These are phyloP conservation scores for Anthostomella pinea DNA, from an alignment of 2,329 filamentous ascomycete genomes.

Conservation along the genomic window DNA sequence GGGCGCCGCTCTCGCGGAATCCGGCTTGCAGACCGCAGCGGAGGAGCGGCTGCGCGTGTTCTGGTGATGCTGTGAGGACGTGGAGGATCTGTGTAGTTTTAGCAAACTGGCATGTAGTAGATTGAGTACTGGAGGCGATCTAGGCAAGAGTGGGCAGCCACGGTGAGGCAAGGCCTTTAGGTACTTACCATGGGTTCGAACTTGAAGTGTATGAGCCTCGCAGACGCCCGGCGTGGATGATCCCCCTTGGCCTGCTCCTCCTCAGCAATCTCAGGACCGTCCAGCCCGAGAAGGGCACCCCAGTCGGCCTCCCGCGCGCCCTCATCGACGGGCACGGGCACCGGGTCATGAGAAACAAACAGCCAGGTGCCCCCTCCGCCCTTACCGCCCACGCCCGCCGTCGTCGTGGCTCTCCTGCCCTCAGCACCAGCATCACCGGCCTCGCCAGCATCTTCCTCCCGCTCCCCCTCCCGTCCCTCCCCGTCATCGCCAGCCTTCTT, in stretches of 20 bases:
- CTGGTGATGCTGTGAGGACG: constrained; percentile 71
- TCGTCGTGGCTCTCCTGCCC: constrained; percentile 26
- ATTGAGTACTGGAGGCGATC: too few relatives aligned
- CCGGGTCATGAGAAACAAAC: constrained; percentile 79
- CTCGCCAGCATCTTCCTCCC: constrained; percentile 15
- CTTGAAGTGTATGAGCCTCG: constrained; percentile 74
- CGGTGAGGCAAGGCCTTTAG: background rate
- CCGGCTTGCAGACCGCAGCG: constrained; percentile 75
- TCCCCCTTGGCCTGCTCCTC: constrained; percentile 25
- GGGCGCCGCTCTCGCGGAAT: constrained; percentile 85
- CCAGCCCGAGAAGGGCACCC: constrained; percentile 30
- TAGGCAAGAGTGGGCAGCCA: background rate
- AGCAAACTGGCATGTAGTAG: too few relatives aligned
- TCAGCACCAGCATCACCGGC: constrained; percentile 16
- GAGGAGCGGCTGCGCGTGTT: constrained; percentile 73
- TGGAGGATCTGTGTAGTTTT: constrained; percentile 96
- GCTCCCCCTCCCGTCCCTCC: constrained; percentile 15
- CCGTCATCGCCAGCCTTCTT: constrained; percentile 38
- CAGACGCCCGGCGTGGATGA: constrained; percentile 24
- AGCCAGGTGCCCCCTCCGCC: constrained; percentile 82
- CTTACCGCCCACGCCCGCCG: constrained; percentile 74
- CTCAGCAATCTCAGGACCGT: constrained; percentile 29
- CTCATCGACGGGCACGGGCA: constrained; percentile 35
- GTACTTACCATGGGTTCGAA: constrained; percentile 86
- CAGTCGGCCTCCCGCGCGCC: constrained; percentile 15